Evolutionary conservation across 148 eudicot species (phyloP), one percentile per base, ranked within the genome.

Genomic region (Camellia lanceoleosa): DNA sequence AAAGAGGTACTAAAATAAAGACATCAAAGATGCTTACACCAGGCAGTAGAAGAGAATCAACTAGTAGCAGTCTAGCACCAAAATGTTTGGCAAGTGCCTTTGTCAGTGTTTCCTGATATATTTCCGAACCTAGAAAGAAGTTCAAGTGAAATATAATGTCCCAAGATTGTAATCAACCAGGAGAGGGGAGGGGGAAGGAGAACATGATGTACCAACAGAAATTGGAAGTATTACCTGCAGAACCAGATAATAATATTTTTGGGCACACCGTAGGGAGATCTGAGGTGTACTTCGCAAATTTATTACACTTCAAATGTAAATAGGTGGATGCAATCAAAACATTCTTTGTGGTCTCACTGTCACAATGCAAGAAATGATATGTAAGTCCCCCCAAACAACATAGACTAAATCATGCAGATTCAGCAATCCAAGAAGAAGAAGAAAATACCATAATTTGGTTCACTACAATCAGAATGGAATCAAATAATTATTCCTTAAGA

Each of bases 311-410:
- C 92, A 96, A 85, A 79, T 91, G 97, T 83, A 93, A 85, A 78
- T 86, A 96, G 42, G 92, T 89, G 41, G 99, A 94, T 79, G 98
- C 90, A 81, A 91, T 87, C 86, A 96, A 83, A 77, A 96, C 90
- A 81, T 88, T 89, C 87, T 91, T 93, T 23, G 99, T 96, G 83
- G 91, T 87, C 74, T 96, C 99, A 86, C 99, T 96, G 94, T 83
- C 76, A 81, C 23, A 72, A 75, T 51, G 73, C 42, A 88, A 20
- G 73, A 82, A 77, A 73, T 9, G 18, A 12, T 59, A 9, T 56
- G 18, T 60, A 65, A 78, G 78, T 78, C 51, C 2, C 38, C 62
- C 38, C 62, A 55, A 56, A 42, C 67, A 80, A 63, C 46, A 19
- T 44, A 43, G 43, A 52, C 43, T 60, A n/a, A 70, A 79, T 54